These are phyloP conservation scores for Rhynchosporium graminicola DNA, from an alignment of 2,329 filamentous ascomycete genomes.

Conservation along the genomic window DNA sequence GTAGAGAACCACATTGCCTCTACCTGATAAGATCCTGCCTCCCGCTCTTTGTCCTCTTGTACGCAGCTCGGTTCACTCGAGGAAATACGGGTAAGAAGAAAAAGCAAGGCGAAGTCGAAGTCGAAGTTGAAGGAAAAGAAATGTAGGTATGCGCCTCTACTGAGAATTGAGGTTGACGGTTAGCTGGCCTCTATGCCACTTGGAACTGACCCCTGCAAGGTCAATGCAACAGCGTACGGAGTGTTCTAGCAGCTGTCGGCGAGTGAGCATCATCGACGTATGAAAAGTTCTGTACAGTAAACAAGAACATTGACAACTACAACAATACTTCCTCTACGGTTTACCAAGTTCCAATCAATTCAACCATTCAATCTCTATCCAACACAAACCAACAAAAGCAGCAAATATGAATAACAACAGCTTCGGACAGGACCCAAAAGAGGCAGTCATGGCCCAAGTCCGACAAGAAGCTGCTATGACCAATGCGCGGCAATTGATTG, in stretches of 20 bases:
- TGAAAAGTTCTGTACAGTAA: constrained; percentile 9
- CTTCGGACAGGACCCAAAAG: constrained; percentile 37
- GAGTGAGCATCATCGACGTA: constrained; percentile 23
- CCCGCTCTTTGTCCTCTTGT: neutral
- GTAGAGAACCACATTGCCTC: constrained; percentile 37
- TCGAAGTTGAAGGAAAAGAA: constrained; percentile 17
- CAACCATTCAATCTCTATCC: neutral
- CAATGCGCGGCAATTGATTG: constrained; percentile 70
- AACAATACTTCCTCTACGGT: neutral
- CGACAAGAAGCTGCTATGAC: constrained; percentile 61
- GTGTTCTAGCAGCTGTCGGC: constrained; percentile 15
- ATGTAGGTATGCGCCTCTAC: constrained; percentile 2
- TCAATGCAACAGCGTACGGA: neutral
- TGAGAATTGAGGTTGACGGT: constrained; percentile 14
- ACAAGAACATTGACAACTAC: neutral
- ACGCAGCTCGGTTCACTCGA: neutral
- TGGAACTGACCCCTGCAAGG: constrained; percentile 17
- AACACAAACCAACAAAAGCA: neutral
- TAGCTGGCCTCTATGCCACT: constrained; percentile 32
- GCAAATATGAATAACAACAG: constrained; percentile 35
- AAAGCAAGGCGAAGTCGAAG: neutral
- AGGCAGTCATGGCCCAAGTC: constrained; percentile 53
- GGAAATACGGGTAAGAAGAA: constrained; percentile 1
- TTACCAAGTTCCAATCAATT: neutral
- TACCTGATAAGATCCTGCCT: constrained; percentile 10